Percentiles rank a stretch among this genome's conserved stretches.
These are phyloP conservation scores for Leucosporidium creatinivorum DNA, from an alignment of 768 basidiomycete species.

Conservation along the genomic window DNA sequence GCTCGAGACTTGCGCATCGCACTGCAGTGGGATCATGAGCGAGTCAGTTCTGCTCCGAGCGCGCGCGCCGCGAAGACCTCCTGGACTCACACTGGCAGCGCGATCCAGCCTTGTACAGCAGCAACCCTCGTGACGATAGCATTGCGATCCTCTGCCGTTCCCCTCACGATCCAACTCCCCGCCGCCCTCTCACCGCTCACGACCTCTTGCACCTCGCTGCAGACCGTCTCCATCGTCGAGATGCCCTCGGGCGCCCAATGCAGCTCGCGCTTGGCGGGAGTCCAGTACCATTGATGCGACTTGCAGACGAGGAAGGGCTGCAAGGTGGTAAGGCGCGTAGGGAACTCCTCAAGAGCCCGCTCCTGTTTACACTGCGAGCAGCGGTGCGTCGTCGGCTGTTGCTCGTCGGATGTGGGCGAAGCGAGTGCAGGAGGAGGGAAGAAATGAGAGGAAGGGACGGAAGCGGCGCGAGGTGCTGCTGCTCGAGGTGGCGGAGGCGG, in stretches of 20 bases:
- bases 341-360: background rate
- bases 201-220: background rate
- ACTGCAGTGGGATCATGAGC: background rate
- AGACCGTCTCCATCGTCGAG: background rate
- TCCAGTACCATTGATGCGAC: background rate
- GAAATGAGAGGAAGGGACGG: background rate
- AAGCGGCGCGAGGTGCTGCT: too few species aligned
- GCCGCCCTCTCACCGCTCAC: background rate
- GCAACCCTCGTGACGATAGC: background rate
- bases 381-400: background rate
- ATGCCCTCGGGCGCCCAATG: slow-evolving; percentile 1
- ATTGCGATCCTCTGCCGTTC: background rate
- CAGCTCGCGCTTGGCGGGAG: background rate
- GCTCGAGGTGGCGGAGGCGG: background rate
- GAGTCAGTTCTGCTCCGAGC: background rate
- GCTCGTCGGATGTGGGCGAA: background rate
- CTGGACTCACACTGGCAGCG: background rate
- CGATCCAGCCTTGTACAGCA: background rate
- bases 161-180: background rate
- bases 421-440: background rate
- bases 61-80: background rate
- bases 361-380: background rate
- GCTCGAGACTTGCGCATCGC: background rate
- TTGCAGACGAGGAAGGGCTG: background rate
- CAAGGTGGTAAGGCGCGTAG: background rate